Base-by-base conservation (phyloP, 352 stramenopile species). In the Pythium folliculosum region DNA sequence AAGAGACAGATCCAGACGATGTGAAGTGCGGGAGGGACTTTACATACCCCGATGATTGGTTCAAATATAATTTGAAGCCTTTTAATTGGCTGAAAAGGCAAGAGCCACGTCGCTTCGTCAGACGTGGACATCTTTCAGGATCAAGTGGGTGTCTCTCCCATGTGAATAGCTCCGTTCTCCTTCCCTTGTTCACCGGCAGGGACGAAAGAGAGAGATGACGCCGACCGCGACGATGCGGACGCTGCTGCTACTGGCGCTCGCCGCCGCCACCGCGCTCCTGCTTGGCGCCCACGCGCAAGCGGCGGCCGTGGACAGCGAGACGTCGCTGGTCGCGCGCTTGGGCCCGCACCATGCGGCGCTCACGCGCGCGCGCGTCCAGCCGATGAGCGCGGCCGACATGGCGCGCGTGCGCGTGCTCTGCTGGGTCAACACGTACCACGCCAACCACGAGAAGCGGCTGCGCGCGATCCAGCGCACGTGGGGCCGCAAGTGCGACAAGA, bases 381-480 rank as follows among this genome's bases (percentile, higher is more conserved):
- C 76, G 8, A 70, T 87, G 40, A 77, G 77, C 19, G 27, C 69
- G 13, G 60, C 60, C 0, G 75, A 86, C 30, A 75, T 76, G 49
- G 47, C 72, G 10, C 61, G 76, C 45, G 77, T 82, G 51, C 86
- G 86, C 48, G 74, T 94, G 51, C 75, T 96, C 17, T 96, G 88
- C 73, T 94, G 84, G 85, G 83, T 94, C 30, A 92, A 92, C 76
- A 96, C 86, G 65, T 93, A 86, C 63, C 80, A 94, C 71, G 73
- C 69, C 45, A 94, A 92, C 71, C 88, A 96, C 77, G 63, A 72
- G 22, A 68, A 66, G 56, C 82, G 85, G 14, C 51, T 94, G 48
- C 72, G 27, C 22, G 67, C 86, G 22, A 94, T 96, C 64, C 83
- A 92, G 69, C 65, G 64, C 38, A 94, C 86, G 63, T 96, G 88